Evolutionary conservation across 768 basidiomycete genomes (phyloP).

Genomic region (Suillus cothurnatus): DNA sequence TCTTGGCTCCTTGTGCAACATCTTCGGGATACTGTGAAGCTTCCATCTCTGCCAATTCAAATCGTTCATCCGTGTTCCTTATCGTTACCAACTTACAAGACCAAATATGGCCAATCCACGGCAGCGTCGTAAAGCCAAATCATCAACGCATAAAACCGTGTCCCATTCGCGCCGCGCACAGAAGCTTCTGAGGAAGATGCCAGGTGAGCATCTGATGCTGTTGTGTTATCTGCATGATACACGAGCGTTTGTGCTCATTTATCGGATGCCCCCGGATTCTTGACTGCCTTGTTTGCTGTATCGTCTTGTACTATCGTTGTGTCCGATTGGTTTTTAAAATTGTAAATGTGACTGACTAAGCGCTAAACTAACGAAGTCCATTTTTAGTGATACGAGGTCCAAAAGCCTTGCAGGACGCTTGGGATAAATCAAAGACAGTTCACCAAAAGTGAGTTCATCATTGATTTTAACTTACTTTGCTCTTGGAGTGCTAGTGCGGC

Average conservation of each 20-base stretch:
- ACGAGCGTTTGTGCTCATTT: neutral
- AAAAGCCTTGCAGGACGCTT: conserved; percentile 76
- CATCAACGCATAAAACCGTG: conserved; percentile 71
- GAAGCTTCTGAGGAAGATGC: conserved; percentile 76
- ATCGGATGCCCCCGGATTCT: neutral
- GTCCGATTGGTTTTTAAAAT: conserved; percentile 8
- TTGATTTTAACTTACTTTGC: neutral
- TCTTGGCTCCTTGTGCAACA: neutral
- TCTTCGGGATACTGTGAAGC: neutral
- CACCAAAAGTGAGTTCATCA: conserved; percentile 77
- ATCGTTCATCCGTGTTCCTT: neutral
- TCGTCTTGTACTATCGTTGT: conserved; percentile 3
- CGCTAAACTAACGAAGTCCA: neutral
- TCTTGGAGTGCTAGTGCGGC: neutral
- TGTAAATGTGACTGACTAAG: neutral
- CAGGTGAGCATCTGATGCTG: conserved; percentile 47
- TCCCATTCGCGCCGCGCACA: conserved; percentile 77
- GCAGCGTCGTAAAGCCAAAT: conserved; percentile 84
- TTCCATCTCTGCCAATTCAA: conserved; percentile 1
- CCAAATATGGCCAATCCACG: conserved; percentile 87
- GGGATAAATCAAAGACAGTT: conserved; percentile 88
- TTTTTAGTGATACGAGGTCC: conserved; percentile 77
- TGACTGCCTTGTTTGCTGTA: neutral
- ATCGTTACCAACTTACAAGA: neutral
- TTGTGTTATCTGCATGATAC: neutral